phyloP scores from a whole-genome alignment of 2,329 filamentous ascomycete genomes.

The Trichoderma simmonsii region DNA sequence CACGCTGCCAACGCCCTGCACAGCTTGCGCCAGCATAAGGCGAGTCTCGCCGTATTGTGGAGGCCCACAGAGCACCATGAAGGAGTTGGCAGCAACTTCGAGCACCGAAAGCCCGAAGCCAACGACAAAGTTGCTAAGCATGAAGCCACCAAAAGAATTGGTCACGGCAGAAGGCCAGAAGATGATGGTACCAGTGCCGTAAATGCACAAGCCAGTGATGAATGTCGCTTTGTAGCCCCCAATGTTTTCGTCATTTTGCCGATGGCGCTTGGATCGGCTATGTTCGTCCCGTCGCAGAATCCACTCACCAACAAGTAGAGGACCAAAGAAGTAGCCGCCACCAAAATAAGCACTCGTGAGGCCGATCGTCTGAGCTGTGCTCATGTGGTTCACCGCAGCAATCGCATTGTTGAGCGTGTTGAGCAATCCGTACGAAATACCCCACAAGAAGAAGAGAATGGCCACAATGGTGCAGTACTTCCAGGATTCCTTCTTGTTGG shows the following conservation, averaged over 20 bases:
- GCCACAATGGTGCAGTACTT: conserved; percentile 74
- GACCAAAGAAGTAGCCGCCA: conserved; percentile 67
- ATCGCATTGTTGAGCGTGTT: conserved; percentile 76
- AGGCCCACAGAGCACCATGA: conserved; percentile 68
- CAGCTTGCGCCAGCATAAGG: conserved; percentile 70
- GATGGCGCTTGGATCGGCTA: conserved; percentile 43
- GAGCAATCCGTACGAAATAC: conserved; percentile 82
- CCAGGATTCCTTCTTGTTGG: conserved; percentile 61
- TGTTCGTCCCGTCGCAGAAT: conserved; percentile 67
- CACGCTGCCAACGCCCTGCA: conserved; percentile 73
- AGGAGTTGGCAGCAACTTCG: conserved; percentile 79
- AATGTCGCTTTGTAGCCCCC: conserved; percentile 78
- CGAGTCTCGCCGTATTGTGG: conserved; percentile 70
- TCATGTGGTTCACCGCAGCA: conserved; percentile 60
- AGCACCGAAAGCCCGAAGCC: conserved; percentile 73
- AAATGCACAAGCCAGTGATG: conserved; percentile 71
- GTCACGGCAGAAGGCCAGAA: conserved; percentile 81
- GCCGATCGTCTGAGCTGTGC: conserved; percentile 59
- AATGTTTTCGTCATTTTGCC: conserved; percentile 41
- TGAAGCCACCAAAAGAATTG: conserved; percentile 72
- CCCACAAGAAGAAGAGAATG: conserved; percentile 84
- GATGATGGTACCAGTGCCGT: conserved; percentile 74
- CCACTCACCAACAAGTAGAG: conserved; percentile 66
- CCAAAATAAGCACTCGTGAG: conserved; percentile 70
- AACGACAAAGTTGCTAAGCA: conserved; percentile 70